Conservation (phyloP, 371 early-diverging fungal genomes). For the Mortierella sp. region DNA sequence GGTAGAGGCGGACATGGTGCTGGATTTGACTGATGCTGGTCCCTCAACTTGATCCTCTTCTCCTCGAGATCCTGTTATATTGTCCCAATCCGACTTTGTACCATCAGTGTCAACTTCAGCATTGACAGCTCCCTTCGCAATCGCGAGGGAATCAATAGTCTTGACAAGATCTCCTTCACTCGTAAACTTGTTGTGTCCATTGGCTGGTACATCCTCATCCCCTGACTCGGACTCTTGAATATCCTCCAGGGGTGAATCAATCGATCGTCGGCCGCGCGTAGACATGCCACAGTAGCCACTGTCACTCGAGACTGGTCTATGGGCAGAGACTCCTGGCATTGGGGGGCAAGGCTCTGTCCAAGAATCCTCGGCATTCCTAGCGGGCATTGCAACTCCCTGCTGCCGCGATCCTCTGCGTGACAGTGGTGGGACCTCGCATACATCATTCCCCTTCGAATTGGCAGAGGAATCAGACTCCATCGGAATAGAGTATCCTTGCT, state of each 20-base stretch:
- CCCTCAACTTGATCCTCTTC: constrained; percentile 1
- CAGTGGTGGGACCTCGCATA: background rate
- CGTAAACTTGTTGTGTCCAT: background rate
- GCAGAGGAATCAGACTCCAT: constrained; percentile 1
- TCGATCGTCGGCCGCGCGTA: background rate
- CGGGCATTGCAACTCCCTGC: constrained; percentile 12
- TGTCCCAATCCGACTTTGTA: background rate
- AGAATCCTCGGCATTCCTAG: constrained; percentile 24
- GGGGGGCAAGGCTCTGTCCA: constrained; percentile 18
- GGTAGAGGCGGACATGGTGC: constrained; percentile 4
- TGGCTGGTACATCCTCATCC: background rate
- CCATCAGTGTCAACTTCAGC: constrained; percentile 3
- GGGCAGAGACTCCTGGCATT: background rate
- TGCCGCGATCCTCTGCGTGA: constrained; percentile 22
- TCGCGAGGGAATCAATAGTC: constrained; percentile 14
- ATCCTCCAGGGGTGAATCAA: constrained; percentile 8
- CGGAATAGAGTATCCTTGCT: no score
- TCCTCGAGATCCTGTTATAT: background rate
- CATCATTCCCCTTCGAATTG: background rate
- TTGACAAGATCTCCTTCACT: constrained; percentile 14
- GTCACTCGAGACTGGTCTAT: constrained; percentile 15
- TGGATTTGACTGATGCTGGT: constrained; percentile 4
- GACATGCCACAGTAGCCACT: constrained; percentile 18
- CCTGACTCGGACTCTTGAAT: constrained; percentile 1
- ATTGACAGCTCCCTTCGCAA: background rate